Evolutionary conservation across 345 rosid genomes (phyloP).

Genomic region (Firmiana major): DNA sequence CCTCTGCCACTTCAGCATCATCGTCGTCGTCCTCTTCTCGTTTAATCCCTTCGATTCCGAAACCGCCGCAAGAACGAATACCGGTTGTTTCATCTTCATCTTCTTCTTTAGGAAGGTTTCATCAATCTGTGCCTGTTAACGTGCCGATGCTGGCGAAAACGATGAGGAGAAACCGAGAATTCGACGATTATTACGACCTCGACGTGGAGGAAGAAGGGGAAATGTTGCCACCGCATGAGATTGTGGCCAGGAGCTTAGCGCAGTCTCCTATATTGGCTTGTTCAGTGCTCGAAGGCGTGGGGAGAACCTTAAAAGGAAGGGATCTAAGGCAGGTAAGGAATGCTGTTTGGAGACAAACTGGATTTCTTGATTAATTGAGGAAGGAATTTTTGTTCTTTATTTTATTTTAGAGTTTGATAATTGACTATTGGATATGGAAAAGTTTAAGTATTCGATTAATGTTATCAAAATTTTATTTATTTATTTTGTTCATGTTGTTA

Average conservation of each 20-base stretch:
- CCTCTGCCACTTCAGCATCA: conserved; percentile 26
- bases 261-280: conserved; percentile 50
- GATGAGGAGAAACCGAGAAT: conserved; percentile 43
- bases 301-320: conserved; percentile 89
- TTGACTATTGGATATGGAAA: neutral
- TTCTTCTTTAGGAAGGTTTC: conserved; percentile 34
- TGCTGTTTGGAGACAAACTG: conserved; percentile 74
- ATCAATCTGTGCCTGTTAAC: conserved; percentile 76
- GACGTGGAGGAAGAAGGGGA: conserved; percentile 48
- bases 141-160: conserved; percentile 46
- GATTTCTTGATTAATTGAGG: conserved; percentile 64
- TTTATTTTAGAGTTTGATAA: neutral
- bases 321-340: conserved; percentile 84
- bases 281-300: conserved; percentile 86
- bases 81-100: conserved; percentile 24
- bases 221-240: conserved; percentile 86
- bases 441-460: conserved; percentile 5
- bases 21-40: conserved; percentile 48
- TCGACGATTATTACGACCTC: conserved; percentile 45
- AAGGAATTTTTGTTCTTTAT: neutral
- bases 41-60: conserved; percentile 55
- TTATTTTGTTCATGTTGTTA: neutral
- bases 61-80: conserved; percentile 61
- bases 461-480: neutral
- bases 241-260: conserved; percentile 64